A percentile compares a stretch with the other conserved stretches of the same genome.
Conservation (phyloP, 495 filamentous ascomycete species). For the Aspergillus bridgeri region DNA sequence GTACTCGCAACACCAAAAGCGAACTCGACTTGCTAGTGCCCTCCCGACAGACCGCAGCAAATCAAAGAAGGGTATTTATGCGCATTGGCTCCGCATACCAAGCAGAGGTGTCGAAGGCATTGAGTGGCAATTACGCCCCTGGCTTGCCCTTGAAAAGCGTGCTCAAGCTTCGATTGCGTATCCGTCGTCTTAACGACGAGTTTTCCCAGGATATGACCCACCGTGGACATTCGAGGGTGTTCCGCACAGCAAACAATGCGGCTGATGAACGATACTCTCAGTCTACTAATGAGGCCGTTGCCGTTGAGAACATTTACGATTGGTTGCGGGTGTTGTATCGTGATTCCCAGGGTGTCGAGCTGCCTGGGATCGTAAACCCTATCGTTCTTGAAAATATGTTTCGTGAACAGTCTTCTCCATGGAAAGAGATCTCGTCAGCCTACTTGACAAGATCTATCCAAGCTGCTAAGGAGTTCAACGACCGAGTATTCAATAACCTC, state of each 20-base stretch:
- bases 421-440: conserved; percentile 25
- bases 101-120: conserved; percentile 18
- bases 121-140: conserved; percentile 26
- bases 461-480: conserved; percentile 6
- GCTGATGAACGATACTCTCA: conserved; percentile 16
- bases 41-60: conserved; percentile 24
- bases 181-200: conserved; percentile 26
- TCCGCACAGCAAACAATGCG: conserved; percentile 16
- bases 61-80: conserved; percentile 32
- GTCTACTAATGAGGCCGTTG: background rate
- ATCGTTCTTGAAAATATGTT: conserved; percentile 32
- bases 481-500: background rate
- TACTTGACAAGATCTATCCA: conserved; percentile 20
- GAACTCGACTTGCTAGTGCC: conserved; percentile 28
- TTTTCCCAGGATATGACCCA: conserved; percentile 30
- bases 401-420: conserved; percentile 30
- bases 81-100: conserved; percentile 32
- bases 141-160: conserved; percentile 10
- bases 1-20: conserved; percentile 13
- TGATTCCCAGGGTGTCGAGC: conserved; percentile 32
- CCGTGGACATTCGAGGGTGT: conserved; percentile 26
- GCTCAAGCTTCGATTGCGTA: conserved; percentile 31
- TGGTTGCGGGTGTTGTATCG: conserved; percentile 32
- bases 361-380: conserved; percentile 36
- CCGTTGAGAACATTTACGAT: conserved; percentile 21